phyloP scores from a whole-genome alignment of 2,329 filamentous ascomycete species.

The Coniella lustricola region DNA sequence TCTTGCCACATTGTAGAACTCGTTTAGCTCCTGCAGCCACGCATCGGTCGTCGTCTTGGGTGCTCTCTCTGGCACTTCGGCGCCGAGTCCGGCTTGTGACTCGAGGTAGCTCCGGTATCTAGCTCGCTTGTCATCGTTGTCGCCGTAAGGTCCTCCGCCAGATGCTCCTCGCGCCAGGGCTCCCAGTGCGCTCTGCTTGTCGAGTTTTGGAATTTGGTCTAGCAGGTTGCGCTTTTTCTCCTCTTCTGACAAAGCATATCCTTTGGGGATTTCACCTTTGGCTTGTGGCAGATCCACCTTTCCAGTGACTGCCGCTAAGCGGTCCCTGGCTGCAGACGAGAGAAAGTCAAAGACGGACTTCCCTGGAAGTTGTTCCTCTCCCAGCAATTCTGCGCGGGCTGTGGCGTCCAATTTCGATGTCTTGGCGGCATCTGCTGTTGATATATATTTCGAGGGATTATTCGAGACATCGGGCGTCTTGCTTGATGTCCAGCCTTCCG shows the following conservation, averaged over 20 bases:
- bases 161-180: constrained; percentile 58
- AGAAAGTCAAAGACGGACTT: constrained; percentile 97
- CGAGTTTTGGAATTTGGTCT: constrained; percentile 55
- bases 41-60: constrained; percentile 52
- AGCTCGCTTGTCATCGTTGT: constrained; percentile 70
- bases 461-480: constrained; percentile 34
- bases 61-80: constrained; percentile 24
- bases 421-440: constrained; percentile 71
- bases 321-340: constrained; percentile 67
- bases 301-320: constrained; percentile 68
- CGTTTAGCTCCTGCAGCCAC: constrained; percentile 69
- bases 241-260: constrained; percentile 55
- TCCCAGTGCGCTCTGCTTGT: constrained; percentile 59
- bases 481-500: constrained; percentile 65
- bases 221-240: constrained; percentile 53
- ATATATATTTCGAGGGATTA: constrained; percentile 42
- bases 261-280: constrained; percentile 63
- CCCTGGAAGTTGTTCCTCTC: constrained; percentile 72
- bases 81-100: constrained; percentile 61
- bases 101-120: constrained; percentile 81
- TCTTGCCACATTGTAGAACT: constrained; percentile 60
- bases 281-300: constrained; percentile 71
- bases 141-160: constrained; percentile 72
- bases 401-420: constrained; percentile 68
- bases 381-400: constrained; percentile 70